Evolutionary conservation across 2,329 filamentous ascomycete species (phyloP), one percentile per base, ranked within the genome.

Genomic region (Fusarium sp.): DNA sequence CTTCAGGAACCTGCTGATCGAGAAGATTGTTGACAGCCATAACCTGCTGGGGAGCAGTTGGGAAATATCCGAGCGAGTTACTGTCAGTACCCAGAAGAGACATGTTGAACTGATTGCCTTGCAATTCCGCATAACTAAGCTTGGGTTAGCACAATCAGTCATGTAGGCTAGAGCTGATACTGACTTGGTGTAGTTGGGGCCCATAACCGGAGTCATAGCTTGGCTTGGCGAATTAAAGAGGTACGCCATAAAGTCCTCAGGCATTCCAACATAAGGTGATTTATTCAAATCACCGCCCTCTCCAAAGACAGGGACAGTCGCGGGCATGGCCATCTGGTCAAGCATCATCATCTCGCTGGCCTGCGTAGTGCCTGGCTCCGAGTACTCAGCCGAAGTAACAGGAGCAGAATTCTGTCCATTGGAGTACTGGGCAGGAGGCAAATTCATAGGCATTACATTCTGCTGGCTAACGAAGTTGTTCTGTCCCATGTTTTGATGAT

Each of bases 1-100:
- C 91, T 76, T 97, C 93, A 1, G 92, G 92, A 8, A 92, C 88
- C 56, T 90, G 92, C 25, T 93, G 91, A 77, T 97, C 94, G 27
- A 97, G 86, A 42, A 97, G 86, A 74, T 92, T 97, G 61, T 91
- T 95, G 50, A 97, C 92, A 20, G 93, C 92, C 94, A 97, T 97
- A 38, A 95, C 90, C 75, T 97, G 92, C 72, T 93, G 90, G 5
- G 89, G 87, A 15, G 84, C 81, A n/a, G 86, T 83, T 34, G 88
- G 88, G 71, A 89, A 89, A 66, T 88, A 89, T 18, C 86, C 86
- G 46, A 87, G 76, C 38, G 84, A 79, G 32, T 81, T 78, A 40
- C 83, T 81, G 44, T 88, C 84, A 30, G 80, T 81, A 8, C 83
- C 81, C 45, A 86, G 82, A 66, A 87, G 87, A 6, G 87, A 82